Base-by-base conservation (phyloP, 345 rosid species). In the Eucalyptus pumila region DNA sequence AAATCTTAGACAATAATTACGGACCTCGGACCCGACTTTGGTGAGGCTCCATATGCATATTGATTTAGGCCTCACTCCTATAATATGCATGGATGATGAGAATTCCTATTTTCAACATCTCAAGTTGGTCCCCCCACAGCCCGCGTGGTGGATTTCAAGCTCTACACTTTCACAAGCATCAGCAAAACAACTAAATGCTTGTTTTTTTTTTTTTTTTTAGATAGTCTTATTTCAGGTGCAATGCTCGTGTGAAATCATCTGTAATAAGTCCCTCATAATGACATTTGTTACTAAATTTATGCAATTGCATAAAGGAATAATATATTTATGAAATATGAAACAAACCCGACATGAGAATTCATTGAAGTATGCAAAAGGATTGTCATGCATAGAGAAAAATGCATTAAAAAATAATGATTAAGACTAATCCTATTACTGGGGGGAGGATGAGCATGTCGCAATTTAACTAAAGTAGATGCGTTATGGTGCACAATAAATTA, bases 401-500 rank as follows among this genome's bases (percentile, higher is more conserved):
- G 14, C 72, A 62, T 27, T 60, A 62, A 62, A 4, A 62, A 62
- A 30, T 30, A 62, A 62, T 30, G 34, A 62, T 62, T 62, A 62
- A 62, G 37, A 30, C 5, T 4, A 0, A 14, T 62, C 17, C 34
- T 62, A 30, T 62, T 62, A 0, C 0, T 62, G 37, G 17, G 4
- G 72, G 34, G 72, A 62, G 9, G 19, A 30, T 30, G 5, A n/a
- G 72, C 1, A 7, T n/a, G 34, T 14, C 15, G 17, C 72, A 62
- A 62, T 62, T 62, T 13, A 30, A 62, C 72, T 3, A 30, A 62
- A 62, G 6, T 30, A 62, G 72, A 62, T 62, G 17, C 9, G 3
- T 4, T 9, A 30, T 0, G 8, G 8, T 62, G 10, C 1, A 4
- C 4, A 30, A 62, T 8, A 30, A 40, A 30, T 62, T 62, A 62